phyloP scores from a whole-genome alignment of 306 rosid species.

The Trichosanthes cucumerina region DNA sequence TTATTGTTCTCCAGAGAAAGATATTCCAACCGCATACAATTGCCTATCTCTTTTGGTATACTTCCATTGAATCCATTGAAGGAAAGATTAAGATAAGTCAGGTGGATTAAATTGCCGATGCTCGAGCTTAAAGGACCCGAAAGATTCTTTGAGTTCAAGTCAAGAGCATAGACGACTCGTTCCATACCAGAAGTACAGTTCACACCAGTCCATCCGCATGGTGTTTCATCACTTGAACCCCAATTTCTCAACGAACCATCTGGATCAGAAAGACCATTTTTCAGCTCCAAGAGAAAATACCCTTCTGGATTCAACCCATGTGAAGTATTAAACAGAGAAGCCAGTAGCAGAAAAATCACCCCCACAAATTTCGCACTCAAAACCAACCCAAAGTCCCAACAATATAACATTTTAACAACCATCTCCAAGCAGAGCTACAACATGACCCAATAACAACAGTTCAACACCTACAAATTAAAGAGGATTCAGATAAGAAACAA shows the following conservation, averaged over 20 bases:
- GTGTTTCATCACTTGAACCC: constrained; percentile 55
- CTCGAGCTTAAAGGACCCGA: constrained; percentile 50
- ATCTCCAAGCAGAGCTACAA: constrained; percentile 4
- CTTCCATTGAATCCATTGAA: constrained; percentile 44
- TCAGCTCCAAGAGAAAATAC: constrained; percentile 47
- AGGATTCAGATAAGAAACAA: background rate
- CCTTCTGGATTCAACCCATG: constrained; percentile 82
- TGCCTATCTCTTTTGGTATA: constrained; percentile 63
- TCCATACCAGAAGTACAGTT: constrained; percentile 33
- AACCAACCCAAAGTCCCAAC: constrained; percentile 22
- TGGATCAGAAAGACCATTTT: constrained; percentile 38
- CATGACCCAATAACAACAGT: constrained; percentile 6
- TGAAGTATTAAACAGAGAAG: constrained; percentile 30
- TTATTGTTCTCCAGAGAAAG: constrained; percentile 64
- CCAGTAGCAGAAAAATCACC: constrained; percentile 25
- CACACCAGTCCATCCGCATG: constrained; percentile 80
- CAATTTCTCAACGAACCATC: constrained; percentile 32
- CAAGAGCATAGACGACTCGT: constrained; percentile 42
- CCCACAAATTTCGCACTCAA: constrained; percentile 26
- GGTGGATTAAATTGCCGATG: constrained; percentile 43
- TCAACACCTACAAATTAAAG: constrained; percentile 30
- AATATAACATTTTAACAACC: constrained; percentile 37
- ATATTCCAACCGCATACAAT: constrained; percentile 47
- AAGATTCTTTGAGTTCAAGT: constrained; percentile 51
- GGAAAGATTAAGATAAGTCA: constrained; percentile 51